These are phyloP conservation scores for Psilocybe subaeruginosa DNA, from an alignment of 768 basidiomycete species.

Conservation along the genomic window DNA sequence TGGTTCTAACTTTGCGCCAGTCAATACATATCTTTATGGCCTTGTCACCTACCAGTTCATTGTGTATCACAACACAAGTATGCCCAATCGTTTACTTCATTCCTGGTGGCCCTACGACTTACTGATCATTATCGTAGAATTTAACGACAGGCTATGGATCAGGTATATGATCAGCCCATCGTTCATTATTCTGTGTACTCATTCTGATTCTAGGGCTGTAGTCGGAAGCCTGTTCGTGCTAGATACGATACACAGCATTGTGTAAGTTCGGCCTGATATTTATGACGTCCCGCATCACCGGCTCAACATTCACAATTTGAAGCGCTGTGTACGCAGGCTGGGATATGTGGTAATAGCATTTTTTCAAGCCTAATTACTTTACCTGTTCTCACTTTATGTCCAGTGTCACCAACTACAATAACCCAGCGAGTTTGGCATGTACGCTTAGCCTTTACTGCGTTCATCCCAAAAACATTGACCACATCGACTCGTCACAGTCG, in stretches of 20 bases:
- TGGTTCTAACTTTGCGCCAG: conserved; percentile 10
- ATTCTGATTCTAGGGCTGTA: conserved; percentile 24
- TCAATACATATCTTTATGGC: conserved; percentile 42
- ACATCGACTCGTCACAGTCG: conserved; percentile 27
- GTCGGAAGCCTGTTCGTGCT: conserved; percentile 34
- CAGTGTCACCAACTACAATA: conserved; percentile 43
- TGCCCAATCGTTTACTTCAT: conserved; percentile 6
- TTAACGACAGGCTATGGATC: conserved; percentile 40
- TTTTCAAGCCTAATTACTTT: neutral
- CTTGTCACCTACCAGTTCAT: conserved; percentile 46
- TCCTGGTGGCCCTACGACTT: conserved; percentile 1
- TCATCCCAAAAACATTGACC: neutral
- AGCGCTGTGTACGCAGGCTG: conserved; percentile 37
- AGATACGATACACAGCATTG: conserved; percentile 39
- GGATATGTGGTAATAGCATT: conserved; percentile 31
- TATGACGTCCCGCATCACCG: neutral
- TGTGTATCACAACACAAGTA: conserved; percentile 38
- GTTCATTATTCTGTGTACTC: neutral
- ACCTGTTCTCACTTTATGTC: neutral
- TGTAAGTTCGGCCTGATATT: conserved; percentile 23
- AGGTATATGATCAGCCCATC: conserved; percentile 23
- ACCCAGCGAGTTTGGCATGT: conserved; percentile 39
- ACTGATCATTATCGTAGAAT: conserved; percentile 24
- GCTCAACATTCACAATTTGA: neutral
- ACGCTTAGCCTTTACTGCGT: conserved; percentile 1